phyloP scores from a whole-genome alignment of 441 rosid species.

The Gossypium schwendimanii region DNA sequence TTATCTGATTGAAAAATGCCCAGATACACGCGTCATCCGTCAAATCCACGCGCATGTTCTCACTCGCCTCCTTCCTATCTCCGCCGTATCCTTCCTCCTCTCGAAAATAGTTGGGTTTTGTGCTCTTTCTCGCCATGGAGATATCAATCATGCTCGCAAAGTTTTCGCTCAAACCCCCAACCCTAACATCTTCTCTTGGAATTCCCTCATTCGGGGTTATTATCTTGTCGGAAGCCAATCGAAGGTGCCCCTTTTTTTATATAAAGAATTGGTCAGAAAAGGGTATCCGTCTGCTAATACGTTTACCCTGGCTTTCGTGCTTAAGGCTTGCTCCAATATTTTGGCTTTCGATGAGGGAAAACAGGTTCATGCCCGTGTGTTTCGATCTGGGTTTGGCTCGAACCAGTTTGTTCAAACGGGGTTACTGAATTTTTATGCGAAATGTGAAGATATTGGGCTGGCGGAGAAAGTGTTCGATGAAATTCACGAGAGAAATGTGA shows the following conservation, averaged over 20 bases:
- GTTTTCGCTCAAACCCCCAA: constrained; percentile 47
- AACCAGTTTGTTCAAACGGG: constrained; percentile 48
- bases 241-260: constrained; percentile 28
- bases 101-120: constrained; percentile 31
- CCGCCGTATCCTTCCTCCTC: constrained; percentile 17
- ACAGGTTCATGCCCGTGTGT: constrained; percentile 26
- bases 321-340: constrained; percentile 29
- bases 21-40: constrained; percentile 6
- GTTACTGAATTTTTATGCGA: constrained; percentile 41
- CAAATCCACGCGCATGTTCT: constrained; percentile 34
- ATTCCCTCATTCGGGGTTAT: constrained; percentile 46
- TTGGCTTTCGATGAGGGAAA: constrained; percentile 23
- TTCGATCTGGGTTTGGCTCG: constrained; percentile 41
- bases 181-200: constrained; percentile 41
- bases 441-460: constrained; percentile 30
- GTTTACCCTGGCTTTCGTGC: constrained; percentile 54
- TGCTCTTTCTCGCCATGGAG: constrained; percentile 25
- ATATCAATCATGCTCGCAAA: constrained; percentile 36
- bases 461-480: constrained; percentile 48
- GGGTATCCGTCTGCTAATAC: constrained; percentile 42
- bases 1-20: constrained; percentile 2
- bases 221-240: constrained; percentile 24
- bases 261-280: constrained; percentile 35
- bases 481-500: constrained; percentile 49
- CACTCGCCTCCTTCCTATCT: constrained; percentile 20